Evolutionary conservation across 768 basidiomycete genomes (phyloP), one percentile per base, ranked within the genome.

Genomic region (Chalciporus sphaerocephalus): DNA sequence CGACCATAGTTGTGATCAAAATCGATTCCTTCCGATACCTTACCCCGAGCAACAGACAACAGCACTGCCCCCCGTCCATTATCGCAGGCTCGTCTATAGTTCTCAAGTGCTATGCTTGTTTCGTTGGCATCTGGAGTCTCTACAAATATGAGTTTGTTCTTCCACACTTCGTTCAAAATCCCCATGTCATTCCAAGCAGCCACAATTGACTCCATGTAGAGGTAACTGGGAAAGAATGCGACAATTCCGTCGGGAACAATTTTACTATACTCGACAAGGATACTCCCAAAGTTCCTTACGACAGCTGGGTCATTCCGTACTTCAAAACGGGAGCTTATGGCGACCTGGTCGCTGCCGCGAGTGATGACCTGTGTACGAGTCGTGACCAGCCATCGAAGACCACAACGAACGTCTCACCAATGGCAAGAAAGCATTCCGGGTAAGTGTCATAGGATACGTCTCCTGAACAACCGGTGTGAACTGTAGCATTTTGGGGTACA

Each of bases 121-220:
- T 99, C 96, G 56, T 95, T 94, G 16, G 96, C 96, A 60, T 99
- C 96, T 11, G 96, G 96, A 1, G 96, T 99, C 71, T 99, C 96
- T 30, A 99, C 95, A 57, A 99, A 99, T 47, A 99, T 93, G 27
- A 99, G 79, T 69, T 99, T 99, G 73, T 97, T 83, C 68, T 98
- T 98, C 93, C 96, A 97, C 15, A 97, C 96, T 74, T 99, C 94
- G 60, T 94, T 97, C 51, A 99, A 72, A 54, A 99, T 98, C 32
- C 95, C 95, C 96, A 99, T 99, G 66, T 99, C 96, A 61, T 98
- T 97, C 96, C 96, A 99, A n/a, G 96, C 96, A 2, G 93, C 92
- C 10, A 98, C 96, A 48, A 99, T 99, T 18, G 91, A 93, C 67
- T 99, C 96, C 96, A 99, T 99, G 67, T 99, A 99, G 12, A 99